Evolutionary conservation across 257 asterid genomes (phyloP).

Genomic region (Nicotiana tomentosiformis): DNA sequence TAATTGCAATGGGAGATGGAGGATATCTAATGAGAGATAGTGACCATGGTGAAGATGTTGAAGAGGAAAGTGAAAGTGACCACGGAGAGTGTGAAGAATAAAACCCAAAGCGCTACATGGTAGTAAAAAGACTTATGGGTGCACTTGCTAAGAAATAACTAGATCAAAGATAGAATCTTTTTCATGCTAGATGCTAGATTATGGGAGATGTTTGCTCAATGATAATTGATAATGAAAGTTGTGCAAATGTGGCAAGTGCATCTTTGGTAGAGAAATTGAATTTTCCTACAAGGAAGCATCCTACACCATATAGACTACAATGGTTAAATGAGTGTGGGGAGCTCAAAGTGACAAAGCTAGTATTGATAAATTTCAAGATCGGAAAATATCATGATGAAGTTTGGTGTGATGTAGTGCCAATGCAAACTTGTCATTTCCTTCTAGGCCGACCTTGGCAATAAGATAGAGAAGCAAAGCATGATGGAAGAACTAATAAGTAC

Average conservation of each 20-base stretch:
- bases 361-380: not conserved
- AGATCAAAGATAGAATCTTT: too few species aligned
- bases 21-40: too few species aligned
- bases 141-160: too few species aligned
- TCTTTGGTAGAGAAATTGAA: not conserved
- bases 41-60: not conserved
- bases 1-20: too few species aligned
- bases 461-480: not conserved
- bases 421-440: not conserved
- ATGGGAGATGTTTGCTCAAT: too few species aligned
- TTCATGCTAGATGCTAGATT: too few species aligned
- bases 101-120: too few species aligned
- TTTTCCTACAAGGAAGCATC: not conserved
- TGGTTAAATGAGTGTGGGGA: not conserved
- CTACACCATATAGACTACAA: not conserved
- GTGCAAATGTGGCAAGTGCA: not conserved
- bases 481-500: not conserved
- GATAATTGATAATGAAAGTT: too few species aligned
- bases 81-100: not conserved
- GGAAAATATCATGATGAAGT: not conserved
- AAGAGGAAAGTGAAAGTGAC: not conserved
- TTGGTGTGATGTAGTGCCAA: not conserved
- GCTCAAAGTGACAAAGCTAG: not conserved
- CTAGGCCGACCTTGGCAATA: not conserved
- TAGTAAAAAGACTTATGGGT: too few species aligned